Percentiles rank a stretch among this genome's conserved stretches.
These are phyloP conservation scores for Chlorella sp. DNA, from an alignment of 139 green algal genomes.

Conservation along the genomic window DNA sequence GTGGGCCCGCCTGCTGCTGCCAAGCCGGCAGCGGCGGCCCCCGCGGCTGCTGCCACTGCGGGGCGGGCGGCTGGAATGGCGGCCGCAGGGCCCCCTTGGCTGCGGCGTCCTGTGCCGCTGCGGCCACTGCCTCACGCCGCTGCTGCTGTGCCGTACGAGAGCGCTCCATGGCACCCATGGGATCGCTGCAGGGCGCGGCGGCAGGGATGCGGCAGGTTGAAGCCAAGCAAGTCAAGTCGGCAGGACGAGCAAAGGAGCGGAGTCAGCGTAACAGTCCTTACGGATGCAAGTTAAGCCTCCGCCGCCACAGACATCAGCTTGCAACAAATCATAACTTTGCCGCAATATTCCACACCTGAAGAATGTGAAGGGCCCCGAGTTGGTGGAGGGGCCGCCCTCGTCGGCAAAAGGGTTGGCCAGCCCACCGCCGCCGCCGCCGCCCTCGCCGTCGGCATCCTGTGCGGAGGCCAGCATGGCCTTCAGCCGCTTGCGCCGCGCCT, in stretches of 20 bases:
- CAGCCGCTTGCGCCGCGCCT: conserved; percentile 45
- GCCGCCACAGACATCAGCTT: too few species aligned
- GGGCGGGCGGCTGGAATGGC: neutral
- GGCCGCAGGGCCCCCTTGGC: neutral
- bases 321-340: too few species aligned
- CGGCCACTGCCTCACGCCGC: neutral
- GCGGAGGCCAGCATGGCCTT: conserved; percentile 15
- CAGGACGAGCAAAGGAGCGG: too few species aligned
- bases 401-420: conserved; percentile 36
- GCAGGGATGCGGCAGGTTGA: too few species aligned
- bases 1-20: neutral
- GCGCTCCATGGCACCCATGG: conserved; percentile 17
- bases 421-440: neutral
- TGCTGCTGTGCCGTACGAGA: conserved; percentile 22
- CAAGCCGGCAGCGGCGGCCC: neutral
- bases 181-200: conserved; percentile 9
- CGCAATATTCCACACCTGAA: conserved; percentile 11
- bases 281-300: too few species aligned
- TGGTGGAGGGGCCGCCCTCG: neutral
- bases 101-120: neutral
- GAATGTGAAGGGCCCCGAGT: conserved; percentile 20
- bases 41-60: neutral
- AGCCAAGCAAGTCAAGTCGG: too few species aligned
- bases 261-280: too few species aligned
- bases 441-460: neutral